Evolutionary conservation across 306 rosid species (phyloP).

Genomic region (Cucurbita moschata): DNA sequence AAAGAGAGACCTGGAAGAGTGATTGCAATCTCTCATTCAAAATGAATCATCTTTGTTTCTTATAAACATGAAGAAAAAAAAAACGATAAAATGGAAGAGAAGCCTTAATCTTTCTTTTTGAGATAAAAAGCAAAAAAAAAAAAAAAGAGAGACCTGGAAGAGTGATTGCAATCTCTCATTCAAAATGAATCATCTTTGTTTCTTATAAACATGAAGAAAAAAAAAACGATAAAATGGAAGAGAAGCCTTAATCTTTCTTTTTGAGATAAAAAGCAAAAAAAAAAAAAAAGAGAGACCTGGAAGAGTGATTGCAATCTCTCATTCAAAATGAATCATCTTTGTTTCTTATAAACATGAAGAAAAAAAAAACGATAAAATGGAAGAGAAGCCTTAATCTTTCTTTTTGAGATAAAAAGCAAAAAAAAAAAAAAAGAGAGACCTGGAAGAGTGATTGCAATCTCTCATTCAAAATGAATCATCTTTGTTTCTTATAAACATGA

Average conservation of each 20-base stretch:
- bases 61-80: not conserved
- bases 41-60: not conserved
- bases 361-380: not conserved
- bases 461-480: not conserved
- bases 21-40: not conserved
- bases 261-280: not conserved
- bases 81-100: not conserved
- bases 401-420: too few relatives aligned
- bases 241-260: not conserved
- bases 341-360: not conserved
- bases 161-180: not conserved
- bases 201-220: not conserved
- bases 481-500: not conserved
- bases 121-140: too few relatives aligned
- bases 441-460: not conserved
- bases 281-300: too few relatives aligned
- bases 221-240: not conserved
- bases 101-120: not conserved
- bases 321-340: not conserved
- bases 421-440: not conserved
- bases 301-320: not conserved
- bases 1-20: not conserved
- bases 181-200: not conserved
- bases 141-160: not conserved
- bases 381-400: not conserved